Percentiles rank a stretch among this genome's conserved stretches.
phyloP scores from a whole-genome alignment of 257 asterid species.

The Prunella vulgaris region DNA sequence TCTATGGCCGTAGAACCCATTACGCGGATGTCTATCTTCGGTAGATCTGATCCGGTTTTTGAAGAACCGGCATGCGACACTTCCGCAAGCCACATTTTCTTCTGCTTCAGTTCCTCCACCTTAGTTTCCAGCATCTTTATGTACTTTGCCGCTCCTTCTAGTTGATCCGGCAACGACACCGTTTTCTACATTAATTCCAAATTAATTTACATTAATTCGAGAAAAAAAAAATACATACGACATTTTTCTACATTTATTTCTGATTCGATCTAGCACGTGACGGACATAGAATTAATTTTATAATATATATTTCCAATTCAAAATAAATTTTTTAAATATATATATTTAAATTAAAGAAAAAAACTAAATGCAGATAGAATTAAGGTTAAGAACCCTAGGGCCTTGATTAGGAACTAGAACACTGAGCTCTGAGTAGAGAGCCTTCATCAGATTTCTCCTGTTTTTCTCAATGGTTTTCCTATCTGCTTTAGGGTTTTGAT shows the following conservation, averaged over 20 bases:
- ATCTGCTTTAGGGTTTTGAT: conserved; percentile 39
- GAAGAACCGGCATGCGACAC: background rate
- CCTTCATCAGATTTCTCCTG: conserved; percentile 62
- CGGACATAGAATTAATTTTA: too few relatives aligned
- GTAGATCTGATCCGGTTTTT: conserved; percentile 22
- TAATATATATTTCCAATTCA: too few relatives aligned
- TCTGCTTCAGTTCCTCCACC: conserved; percentile 57
- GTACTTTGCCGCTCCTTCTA: conserved; percentile 55
- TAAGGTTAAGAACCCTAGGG: conserved; percentile 47
- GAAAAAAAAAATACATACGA: too few relatives aligned
- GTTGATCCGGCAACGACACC: conserved; percentile 52
- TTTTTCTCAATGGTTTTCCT: conserved; percentile 68
- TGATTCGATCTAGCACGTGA: too few relatives aligned
- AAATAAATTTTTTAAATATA: too few relatives aligned
- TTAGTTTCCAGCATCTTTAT: conserved; percentile 44
- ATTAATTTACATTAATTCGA: too few relatives aligned
- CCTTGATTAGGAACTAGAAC: conserved; percentile 49
- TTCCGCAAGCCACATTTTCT: conserved; percentile 26
- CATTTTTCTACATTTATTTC: too few relatives aligned
- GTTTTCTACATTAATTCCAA: conserved; percentile 35
- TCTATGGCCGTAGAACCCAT: conserved; percentile 44
- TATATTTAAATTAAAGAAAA: too few relatives aligned
- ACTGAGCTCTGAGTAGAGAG: conserved; percentile 45
- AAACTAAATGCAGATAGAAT: too few relatives aligned
- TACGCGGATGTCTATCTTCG: conserved; percentile 45